Conservation (phyloP, 2,329 filamentous ascomycete species). For the Nemania sp. region DNA sequence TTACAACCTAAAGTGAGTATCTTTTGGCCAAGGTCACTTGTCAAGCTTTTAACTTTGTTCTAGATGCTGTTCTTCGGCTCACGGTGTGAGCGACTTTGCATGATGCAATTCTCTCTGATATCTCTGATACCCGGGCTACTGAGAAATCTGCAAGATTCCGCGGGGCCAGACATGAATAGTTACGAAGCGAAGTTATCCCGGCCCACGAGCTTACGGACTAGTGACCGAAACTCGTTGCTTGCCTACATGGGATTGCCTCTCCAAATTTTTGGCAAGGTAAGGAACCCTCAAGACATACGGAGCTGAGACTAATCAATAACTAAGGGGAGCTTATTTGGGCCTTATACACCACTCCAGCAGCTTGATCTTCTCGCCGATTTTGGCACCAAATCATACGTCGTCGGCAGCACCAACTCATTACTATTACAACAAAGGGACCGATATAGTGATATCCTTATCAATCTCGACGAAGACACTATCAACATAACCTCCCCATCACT, state of each 20-base stretch:
- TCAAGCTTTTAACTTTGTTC: neutral
- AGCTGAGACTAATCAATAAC: slow-evolving; percentile 12
- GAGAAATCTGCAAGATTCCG: slow-evolving; percentile 89
- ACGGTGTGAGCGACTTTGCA: slow-evolving; percentile 93
- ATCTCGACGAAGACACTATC: slow-evolving; percentile 86
- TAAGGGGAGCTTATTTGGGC: slow-evolving; percentile 89
- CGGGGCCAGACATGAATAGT: slow-evolving; percentile 86
- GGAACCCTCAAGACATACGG: neutral
- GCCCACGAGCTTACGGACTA: slow-evolving; percentile 85
- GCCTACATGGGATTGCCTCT: slow-evolving; percentile 93
- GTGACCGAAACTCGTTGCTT: slow-evolving; percentile 85
- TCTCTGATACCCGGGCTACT: slow-evolving; percentile 93
- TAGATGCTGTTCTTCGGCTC: slow-evolving; percentile 99
- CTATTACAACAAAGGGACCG: slow-evolving; percentile 91
- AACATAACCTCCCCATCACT: slow-evolving; percentile 82
- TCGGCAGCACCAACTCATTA: slow-evolving; percentile 94
- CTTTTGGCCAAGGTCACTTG: neutral
- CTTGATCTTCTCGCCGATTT: slow-evolving; percentile 91
- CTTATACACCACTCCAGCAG: slow-evolving; percentile 95
- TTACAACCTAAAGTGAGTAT: slow-evolving; percentile 83
- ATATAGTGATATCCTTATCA: slow-evolving; percentile 95
- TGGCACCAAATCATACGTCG: slow-evolving; percentile 94
- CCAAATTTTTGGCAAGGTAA: slow-evolving; percentile 89
- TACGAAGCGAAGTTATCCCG: slow-evolving; percentile 76
- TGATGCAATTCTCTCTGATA: slow-evolving; percentile 97